A percentile compares a stretch with the other conserved stretches of the same genome.
phyloP scores from a whole-genome alignment of 2,329 filamentous ascomycete genomes.

The Ilyonectria destructans region DNA sequence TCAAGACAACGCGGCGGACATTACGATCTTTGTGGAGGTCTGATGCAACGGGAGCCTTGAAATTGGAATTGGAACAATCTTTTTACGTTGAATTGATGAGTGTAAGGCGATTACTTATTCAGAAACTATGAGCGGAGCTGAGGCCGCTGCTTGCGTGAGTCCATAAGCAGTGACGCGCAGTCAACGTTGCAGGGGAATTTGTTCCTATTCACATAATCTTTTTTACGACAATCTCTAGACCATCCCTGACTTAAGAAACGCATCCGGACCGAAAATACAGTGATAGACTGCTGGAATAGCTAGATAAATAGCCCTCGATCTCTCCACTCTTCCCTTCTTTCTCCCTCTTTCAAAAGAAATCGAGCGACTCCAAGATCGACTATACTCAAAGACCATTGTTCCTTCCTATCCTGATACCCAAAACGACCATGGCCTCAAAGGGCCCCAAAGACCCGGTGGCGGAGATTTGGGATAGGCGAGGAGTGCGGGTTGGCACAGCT shows the following conservation, averaged over 20 bases:
- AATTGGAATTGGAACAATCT: slow-evolving; percentile 61
- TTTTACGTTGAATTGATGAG: slow-evolving; percentile 60
- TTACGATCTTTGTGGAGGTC: slow-evolving; percentile 61
- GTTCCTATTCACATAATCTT: background rate
- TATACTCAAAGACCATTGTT: background rate
- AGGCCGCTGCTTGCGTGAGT: too few species aligned
- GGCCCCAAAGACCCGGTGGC: background rate
- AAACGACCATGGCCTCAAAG: background rate
- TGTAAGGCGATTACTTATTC: slow-evolving; percentile 44
- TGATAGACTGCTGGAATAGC: background rate
- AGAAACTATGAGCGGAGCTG: too few species aligned
- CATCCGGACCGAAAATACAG: background rate
- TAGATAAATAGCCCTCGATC: background rate
- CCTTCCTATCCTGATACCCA: background rate
- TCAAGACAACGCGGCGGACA: slow-evolving; percentile 61
- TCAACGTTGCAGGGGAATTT: background rate
- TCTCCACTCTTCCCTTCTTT: background rate
- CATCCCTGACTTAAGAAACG: background rate
- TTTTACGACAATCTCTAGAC: too few species aligned
- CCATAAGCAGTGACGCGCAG: too few species aligned
- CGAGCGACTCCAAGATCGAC: too few species aligned
- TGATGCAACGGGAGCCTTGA: slow-evolving; percentile 58
- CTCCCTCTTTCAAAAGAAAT: background rate
- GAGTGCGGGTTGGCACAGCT: background rate
- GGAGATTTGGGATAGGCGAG: background rate